Evolutionary conservation across 176 grass and related monocot genomes (phyloP).

Genomic region (Cenchrus americanus): DNA sequence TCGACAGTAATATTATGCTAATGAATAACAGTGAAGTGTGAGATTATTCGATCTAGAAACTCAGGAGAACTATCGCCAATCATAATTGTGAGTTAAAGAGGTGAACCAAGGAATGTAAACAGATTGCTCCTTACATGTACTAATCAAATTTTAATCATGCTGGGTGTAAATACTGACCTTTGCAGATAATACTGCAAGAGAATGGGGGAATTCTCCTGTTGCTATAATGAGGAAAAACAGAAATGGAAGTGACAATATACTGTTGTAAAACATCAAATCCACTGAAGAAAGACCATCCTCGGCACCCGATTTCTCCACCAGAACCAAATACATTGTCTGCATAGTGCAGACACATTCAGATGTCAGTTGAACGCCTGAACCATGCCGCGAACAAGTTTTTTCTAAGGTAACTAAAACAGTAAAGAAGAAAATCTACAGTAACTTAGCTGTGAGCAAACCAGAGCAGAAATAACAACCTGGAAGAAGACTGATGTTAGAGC

Average conservation of each 20-base stretch:
- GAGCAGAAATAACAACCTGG: slow-evolving; percentile 67
- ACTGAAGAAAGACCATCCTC: slow-evolving; percentile 95
- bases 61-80: neutral
- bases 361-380: neutral
- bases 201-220: slow-evolving; percentile 92
- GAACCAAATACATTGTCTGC: slow-evolving; percentile 96
- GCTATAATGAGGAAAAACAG: slow-evolving; percentile 89
- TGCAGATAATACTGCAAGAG: slow-evolving; percentile 68
- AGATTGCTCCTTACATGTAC: neutral
- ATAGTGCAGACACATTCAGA: slow-evolving; percentile 54
- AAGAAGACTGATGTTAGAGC: slow-evolving; percentile 96
- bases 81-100: neutral
- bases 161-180: slow-evolving; percentile 62
- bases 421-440: neutral
- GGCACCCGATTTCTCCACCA: slow-evolving; percentile 94
- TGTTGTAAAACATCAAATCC: slow-evolving; percentile 97
- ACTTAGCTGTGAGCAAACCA: neutral
- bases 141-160: slow-evolving; percentile 10
- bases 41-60: neutral
- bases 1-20: neutral
- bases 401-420: too few relatives aligned
- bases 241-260: slow-evolving; percentile 89
- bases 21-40: neutral
- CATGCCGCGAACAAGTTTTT: too few relatives aligned
- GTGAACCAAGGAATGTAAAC: neutral